Evolutionary conservation across 2,329 filamentous ascomycete genomes (phyloP).

Genomic region (Sporothrix sp.): DNA sequence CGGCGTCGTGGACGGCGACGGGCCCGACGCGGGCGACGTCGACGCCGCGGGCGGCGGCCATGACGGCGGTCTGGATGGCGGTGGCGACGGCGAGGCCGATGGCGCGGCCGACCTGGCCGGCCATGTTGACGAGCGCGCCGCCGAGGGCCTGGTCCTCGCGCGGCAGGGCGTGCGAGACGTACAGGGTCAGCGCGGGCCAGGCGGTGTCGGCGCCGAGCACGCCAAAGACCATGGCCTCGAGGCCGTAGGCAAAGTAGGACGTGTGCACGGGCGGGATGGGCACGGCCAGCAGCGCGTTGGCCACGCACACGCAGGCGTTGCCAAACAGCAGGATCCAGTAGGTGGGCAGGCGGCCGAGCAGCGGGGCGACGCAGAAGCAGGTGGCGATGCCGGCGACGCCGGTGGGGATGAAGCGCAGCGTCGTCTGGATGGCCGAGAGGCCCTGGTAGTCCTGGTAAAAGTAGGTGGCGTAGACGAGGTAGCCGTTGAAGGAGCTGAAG

Average conservation of each 20-base stretch:
- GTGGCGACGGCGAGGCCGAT: slow-evolving; percentile 58
- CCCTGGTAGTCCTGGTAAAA: slow-evolving; percentile 60
- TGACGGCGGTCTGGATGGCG: slow-evolving; percentile 53
- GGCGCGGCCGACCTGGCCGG: slow-evolving; percentile 54
- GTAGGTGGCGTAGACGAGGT: slow-evolving; percentile 57
- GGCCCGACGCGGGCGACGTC: slow-evolving; percentile 34
- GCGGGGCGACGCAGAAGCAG: slow-evolving; percentile 43
- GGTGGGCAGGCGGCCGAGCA: slow-evolving; percentile 49
- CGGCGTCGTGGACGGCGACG: slow-evolving; percentile 33
- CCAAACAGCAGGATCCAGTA: slow-evolving; percentile 49
- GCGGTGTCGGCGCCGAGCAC: slow-evolving; percentile 58
- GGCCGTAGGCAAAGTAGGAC: slow-evolving; percentile 57
- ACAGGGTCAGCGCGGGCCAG: slow-evolving; percentile 56
- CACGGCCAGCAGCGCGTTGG: slow-evolving; percentile 49
- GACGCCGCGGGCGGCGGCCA: slow-evolving; percentile 38
- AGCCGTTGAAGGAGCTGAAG: slow-evolving; percentile 60
- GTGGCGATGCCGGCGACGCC: slow-evolving; percentile 51
- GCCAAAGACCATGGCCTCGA: slow-evolving; percentile 55
- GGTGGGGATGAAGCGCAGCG: slow-evolving; percentile 57
- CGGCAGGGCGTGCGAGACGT: slow-evolving; percentile 53
- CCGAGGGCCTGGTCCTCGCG: slow-evolving; percentile 57
- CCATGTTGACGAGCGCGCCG: slow-evolving; percentile 57
- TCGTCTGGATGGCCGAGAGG: slow-evolving; percentile 53
- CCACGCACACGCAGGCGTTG: slow-evolving; percentile 42
- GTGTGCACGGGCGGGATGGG: slow-evolving; percentile 44